These are phyloP conservation scores for Ophiocordyceps unilateralis DNA, from an alignment of 2,329 filamentous ascomycete genomes.

Conservation along the genomic window DNA sequence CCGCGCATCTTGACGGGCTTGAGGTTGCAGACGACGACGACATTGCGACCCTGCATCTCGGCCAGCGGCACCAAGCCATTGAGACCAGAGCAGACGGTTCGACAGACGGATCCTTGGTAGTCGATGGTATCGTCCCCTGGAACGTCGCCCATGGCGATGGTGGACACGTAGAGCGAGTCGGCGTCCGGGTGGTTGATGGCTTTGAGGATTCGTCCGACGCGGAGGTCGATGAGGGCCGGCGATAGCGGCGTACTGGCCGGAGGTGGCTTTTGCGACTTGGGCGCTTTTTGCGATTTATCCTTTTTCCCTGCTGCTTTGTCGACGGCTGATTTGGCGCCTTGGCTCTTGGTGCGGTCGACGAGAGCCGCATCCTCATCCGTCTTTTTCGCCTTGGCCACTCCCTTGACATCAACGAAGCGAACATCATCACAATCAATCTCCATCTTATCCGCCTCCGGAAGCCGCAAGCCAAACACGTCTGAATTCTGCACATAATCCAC, in stretches of 20 bases:
- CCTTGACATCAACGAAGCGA: slow-evolving; percentile 67
- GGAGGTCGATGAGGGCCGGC: slow-evolving; percentile 78
- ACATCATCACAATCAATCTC: slow-evolving; percentile 64
- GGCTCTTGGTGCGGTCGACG: slow-evolving; percentile 45
- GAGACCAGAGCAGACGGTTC: slow-evolving; percentile 91
- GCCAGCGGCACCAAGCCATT: slow-evolving; percentile 84
- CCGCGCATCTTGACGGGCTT: slow-evolving; percentile 99
- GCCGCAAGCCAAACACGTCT: slow-evolving; percentile 50
- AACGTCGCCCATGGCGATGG: slow-evolving; percentile 83
- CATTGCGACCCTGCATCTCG: slow-evolving; percentile 93
- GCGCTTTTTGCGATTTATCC: slow-evolving; percentile 80
- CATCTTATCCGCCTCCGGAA: slow-evolving; percentile 60
- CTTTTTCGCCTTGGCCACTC: slow-evolving; percentile 89
- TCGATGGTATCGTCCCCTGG: slow-evolving; percentile 80
- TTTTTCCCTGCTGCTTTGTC: slow-evolving; percentile 59
- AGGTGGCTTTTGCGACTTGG: slow-evolving; percentile 53
- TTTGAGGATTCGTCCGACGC: slow-evolving; percentile 94
- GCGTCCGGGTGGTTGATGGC: slow-evolving; percentile 91
- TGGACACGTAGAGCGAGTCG: slow-evolving; percentile 88
- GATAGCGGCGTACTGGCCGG: slow-evolving; percentile 57
- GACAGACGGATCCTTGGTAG: slow-evolving; percentile 78
- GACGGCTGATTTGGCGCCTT: slow-evolving; percentile 21
- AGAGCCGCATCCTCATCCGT: slow-evolving; percentile 32
- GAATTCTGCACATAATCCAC: slow-evolving; percentile 93
- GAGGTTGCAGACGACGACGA: slow-evolving; percentile 90